These are phyloP conservation scores for Sporothrix brunneoviolacea DNA, from an alignment of 2,329 filamentous ascomycete genomes.

Conservation along the genomic window DNA sequence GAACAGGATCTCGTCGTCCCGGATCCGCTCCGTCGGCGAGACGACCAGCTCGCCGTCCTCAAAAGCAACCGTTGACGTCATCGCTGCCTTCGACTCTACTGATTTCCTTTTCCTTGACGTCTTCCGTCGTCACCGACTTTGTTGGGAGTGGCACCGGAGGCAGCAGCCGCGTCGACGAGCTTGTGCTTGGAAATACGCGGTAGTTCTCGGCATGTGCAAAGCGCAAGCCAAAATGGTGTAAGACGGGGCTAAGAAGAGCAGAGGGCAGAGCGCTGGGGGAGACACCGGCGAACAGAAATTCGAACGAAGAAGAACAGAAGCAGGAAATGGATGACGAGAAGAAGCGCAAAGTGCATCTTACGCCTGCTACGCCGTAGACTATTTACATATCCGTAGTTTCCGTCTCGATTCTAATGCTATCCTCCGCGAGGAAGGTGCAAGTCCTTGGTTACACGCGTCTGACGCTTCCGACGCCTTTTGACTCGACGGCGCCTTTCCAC, in stretches of 20 bases:
- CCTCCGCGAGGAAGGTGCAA: constrained; percentile 3
- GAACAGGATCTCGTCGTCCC: constrained; percentile 27
- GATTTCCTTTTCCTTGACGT: background rate
- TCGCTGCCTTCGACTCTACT: background rate
- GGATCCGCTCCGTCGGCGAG: constrained; percentile 3
- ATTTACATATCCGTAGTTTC: too few relatives aligned
- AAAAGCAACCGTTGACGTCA: background rate
- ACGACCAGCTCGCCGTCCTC: constrained; percentile 16
- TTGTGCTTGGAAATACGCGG: constrained; percentile 16
- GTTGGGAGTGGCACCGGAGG: constrained; percentile 1
- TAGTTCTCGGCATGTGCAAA: constrained; percentile 14
- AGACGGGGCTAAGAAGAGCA: constrained; percentile 3
- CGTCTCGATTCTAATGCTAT: too few relatives aligned
- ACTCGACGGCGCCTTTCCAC: too few relatives aligned
- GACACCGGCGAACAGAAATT: background rate
- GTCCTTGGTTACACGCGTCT: too few relatives aligned
- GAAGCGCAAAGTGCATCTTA: too few relatives aligned
- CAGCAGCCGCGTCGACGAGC: background rate
- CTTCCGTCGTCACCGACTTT: background rate
- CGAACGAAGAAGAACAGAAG: background rate
- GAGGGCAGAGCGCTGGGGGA: background rate
- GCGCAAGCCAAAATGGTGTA: constrained; percentile 8
- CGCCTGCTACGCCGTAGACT: too few relatives aligned
- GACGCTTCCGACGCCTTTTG: too few relatives aligned
- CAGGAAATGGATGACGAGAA: background rate